Evolutionary conservation across 2,329 filamentous ascomycete species (phyloP), one percentile per base, ranked within the genome.

Genomic region (Hypoxylon sp.): DNA sequence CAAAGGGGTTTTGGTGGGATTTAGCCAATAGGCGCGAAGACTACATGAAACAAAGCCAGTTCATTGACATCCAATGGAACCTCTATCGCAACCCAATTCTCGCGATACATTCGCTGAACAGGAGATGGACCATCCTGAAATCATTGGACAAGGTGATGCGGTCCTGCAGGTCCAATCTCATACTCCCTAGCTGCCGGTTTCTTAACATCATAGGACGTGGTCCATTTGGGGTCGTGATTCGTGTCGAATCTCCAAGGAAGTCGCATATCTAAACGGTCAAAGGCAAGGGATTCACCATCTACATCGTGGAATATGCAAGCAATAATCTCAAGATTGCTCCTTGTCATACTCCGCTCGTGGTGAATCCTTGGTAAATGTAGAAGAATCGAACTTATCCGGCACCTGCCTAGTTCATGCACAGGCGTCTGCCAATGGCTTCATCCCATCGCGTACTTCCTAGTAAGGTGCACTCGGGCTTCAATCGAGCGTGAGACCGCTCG

Each of bases 11-110:
- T 54, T 64, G 31, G 65, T 47, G 62, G 70, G 64, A 65, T 67
- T 58, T 60, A 14, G 59, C 58, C 42, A 56, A 66, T 61, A 69
- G 67, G 51, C 63, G 59, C 46, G 59, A 68, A 65, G 63, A 48
- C 58, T 31, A 65, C 51, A 63, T 78, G 76, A 78, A 78, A 78
- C 76, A 65, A 56, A 72, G 72, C 54, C 55, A 56, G 72, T 67
- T 67, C 52, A 62, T 62, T 68, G 37, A 70, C 61, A 73, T 70
- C 77, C 77, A 78, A 78, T 78, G 66, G 65, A 74, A 56, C 17
- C 50, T 47, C 42, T 2, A 51, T 53, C 53, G 47, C 65, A 66
- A 68, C 50, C 61, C 65, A 64, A 70, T 62, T 74, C 67, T 72
- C 71, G 39, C 67, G 64, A 73, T 73, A 68, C 59, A 71, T 72